Percentiles rank a stretch among this genome's conserved stretches.
Conservation (phyloP, 1,284 basidiomycete genomes). For the Coniferiporia weirii region DNA sequence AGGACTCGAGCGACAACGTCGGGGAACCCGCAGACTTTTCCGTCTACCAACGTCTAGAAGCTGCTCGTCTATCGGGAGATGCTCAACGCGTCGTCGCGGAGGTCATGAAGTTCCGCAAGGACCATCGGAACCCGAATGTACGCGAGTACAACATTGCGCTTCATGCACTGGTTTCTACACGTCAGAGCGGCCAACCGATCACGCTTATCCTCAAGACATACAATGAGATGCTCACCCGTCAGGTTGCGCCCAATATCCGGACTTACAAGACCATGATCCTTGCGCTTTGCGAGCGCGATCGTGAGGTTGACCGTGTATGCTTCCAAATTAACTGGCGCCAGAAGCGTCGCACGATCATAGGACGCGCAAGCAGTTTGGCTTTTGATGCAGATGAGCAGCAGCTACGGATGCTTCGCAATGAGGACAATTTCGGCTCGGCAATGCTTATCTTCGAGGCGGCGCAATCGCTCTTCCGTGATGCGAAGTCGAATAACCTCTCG, state of each 20-base stretch:
- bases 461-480: slow-evolving; percentile 31
- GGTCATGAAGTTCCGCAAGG: slow-evolving; percentile 22
- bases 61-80: slow-evolving; percentile 13
- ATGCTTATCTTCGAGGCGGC: slow-evolving; percentile 68
- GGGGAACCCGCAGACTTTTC: slow-evolving; percentile 3
- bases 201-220: slow-evolving; percentile 65
- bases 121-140: slow-evolving; percentile 23
- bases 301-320: slow-evolving; percentile 55
- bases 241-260: slow-evolving; percentile 57
- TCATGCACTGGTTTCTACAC: slow-evolving; percentile 45
- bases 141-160: slow-evolving; percentile 67
- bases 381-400: slow-evolving; percentile 30
- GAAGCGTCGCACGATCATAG: slow-evolving; percentile 30
- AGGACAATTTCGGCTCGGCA: slow-evolving; percentile 70
- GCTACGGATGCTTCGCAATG: slow-evolving; percentile 42
- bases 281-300: slow-evolving; percentile 69
- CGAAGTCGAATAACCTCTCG: slow-evolving; percentile 31
- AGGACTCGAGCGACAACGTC: slow-evolving; percentile 8
- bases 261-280: slow-evolving; percentile 72
- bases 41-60: slow-evolving; percentile 12
- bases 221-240: slow-evolving; percentile 66
- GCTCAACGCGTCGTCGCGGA: slow-evolving; percentile 17
- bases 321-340: slow-evolving; percentile 35
- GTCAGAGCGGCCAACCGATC: slow-evolving; percentile 52
- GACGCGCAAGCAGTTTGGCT: slow-evolving; percentile 22